These are phyloP conservation scores for Botrytis porri DNA, from an alignment of 2,329 filamentous ascomycete genomes.

Conservation along the genomic window DNA sequence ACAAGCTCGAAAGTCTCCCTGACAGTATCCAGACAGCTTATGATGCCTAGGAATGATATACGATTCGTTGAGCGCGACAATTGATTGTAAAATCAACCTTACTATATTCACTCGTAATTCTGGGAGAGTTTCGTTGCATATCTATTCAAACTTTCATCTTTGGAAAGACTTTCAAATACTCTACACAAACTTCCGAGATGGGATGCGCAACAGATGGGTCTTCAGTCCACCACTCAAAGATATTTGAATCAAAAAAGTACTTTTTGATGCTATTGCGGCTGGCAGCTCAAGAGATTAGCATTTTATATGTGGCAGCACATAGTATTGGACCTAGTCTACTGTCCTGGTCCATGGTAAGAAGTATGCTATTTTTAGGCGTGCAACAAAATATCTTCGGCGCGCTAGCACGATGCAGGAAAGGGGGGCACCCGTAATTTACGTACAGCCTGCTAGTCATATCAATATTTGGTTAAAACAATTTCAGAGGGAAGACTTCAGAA, in stretches of 20 bases:
- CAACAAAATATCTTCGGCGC: neutral
- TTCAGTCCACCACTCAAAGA: neutral
- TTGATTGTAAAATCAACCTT: neutral
- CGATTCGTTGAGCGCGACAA: neutral
- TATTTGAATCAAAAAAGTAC: neutral
- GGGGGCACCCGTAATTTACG: neutral
- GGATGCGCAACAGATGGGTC: no score
- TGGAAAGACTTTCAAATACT: neutral
- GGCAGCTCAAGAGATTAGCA: no score
- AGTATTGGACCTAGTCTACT: neutral
- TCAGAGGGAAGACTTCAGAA: neutral
- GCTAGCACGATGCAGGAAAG: neutral
- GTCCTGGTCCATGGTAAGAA: neutral
- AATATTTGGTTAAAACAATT: neutral
- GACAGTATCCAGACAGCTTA: fast-evolving
- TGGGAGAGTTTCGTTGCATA: neutral
- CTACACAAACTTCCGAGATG: neutral
- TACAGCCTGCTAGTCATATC: no score
- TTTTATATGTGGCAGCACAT: no score
- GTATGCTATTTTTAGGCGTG: neutral
- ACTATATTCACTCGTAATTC: neutral
- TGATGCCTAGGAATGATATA: fast-evolving
- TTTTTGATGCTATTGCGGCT: neutral
- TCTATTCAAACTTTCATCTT: neutral
- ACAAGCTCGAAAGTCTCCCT: neutral